These are phyloP conservation scores for Suillus fuscotomentosus DNA, from an alignment of 768 basidiomycete genomes.

Conservation along the genomic window DNA sequence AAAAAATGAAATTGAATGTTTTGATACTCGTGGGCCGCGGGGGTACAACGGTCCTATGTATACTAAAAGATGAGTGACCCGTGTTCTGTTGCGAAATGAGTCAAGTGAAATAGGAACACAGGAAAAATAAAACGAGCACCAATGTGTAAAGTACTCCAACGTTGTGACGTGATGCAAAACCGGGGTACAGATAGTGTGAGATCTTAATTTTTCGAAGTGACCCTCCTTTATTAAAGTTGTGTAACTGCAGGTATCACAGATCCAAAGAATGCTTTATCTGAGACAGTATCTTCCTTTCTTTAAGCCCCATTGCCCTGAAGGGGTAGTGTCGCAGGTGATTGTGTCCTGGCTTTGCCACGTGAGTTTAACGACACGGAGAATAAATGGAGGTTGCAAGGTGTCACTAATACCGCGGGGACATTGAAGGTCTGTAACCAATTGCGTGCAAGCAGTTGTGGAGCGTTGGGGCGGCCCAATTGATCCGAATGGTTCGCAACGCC, in stretches of 20 bases:
- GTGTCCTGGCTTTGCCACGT: background rate
- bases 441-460: conserved; percentile 20
- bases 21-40: too few relatives aligned
- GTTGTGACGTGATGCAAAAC: background rate
- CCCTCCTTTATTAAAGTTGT: background rate
- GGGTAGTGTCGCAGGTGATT: background rate
- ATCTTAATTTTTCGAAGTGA: background rate
- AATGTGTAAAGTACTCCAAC: background rate
- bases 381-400: background rate
- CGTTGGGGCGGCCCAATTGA: conserved; percentile 22
- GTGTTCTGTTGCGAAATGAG: background rate
- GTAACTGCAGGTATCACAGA: background rate
- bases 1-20: background rate
- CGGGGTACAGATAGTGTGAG: conserved; percentile 1
- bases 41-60: too few relatives aligned
- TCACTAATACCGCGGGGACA: conserved; percentile 2
- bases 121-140: background rate
- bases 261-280: background rate
- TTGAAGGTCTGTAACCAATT: conserved; percentile 10
- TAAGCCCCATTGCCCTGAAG: background rate
- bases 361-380: background rate
- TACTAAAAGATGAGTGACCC: background rate
- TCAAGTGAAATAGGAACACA: background rate
- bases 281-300: background rate
- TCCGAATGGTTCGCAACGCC: conserved; percentile 17